Conservation (phyloP, 805 yeast species). For the Suhomyces faveliae region DNA sequence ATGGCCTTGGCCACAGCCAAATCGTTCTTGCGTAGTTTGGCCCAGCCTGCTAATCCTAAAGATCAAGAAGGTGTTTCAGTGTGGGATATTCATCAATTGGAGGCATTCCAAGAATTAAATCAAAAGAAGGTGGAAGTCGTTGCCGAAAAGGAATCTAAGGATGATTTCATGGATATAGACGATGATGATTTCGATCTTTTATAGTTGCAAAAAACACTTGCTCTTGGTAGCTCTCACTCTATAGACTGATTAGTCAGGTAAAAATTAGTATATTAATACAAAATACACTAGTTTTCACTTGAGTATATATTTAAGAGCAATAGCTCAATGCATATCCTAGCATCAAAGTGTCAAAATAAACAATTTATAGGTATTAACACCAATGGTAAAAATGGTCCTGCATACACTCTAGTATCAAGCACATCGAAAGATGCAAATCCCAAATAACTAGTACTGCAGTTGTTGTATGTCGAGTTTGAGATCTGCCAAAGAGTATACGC, state of each 20-base stretch:
- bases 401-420: too few species aligned
- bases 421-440: neutral
- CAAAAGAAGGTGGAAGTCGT: conserved; percentile 22
- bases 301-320: too few species aligned
- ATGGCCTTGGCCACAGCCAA: conserved; percentile 96
- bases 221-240: too few species aligned
- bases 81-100: conserved; percentile 76
- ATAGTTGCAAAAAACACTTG: too few species aligned
- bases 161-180: conserved; percentile 46
- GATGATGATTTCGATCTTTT: conserved; percentile 44
- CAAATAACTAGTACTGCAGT: neutral
- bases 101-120: conserved; percentile 56
- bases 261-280: too few species aligned
- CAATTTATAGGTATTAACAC: too few species aligned
- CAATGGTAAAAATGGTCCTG: neutral
- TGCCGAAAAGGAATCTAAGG: conserved; percentile 18
- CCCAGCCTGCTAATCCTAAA: conserved; percentile 86
- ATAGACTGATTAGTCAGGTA: too few species aligned
- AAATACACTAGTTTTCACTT: too few species aligned
- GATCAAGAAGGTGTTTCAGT: conserved; percentile 95
- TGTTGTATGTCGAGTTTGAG: neutral
- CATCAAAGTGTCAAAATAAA: too few species aligned
- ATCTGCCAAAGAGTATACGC: conserved; percentile 14
- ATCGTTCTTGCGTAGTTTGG: conserved; percentile 86
- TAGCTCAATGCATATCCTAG: too few species aligned